These are phyloP conservation scores for Boletus subcaerulescens DNA, from an alignment of 768 basidiomycete species.

Conservation along the genomic window DNA sequence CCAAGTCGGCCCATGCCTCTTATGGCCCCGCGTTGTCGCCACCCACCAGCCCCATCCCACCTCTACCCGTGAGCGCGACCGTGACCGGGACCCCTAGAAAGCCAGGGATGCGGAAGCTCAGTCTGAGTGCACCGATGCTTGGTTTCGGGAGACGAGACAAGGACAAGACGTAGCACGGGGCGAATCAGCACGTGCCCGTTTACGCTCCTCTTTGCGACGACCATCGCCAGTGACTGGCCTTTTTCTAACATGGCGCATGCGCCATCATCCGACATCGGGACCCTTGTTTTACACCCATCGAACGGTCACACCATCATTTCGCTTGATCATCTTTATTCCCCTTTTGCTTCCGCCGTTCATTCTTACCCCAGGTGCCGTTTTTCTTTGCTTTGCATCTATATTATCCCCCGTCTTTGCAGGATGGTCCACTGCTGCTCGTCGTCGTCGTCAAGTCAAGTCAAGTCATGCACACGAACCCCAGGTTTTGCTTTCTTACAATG, in stretches of 20 bases:
- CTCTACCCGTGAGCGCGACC: constrained; percentile 14
- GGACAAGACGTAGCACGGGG: constrained; percentile 34
- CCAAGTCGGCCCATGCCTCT: constrained; percentile 28
- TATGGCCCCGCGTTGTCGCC: constrained; percentile 15
- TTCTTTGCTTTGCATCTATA: background rate
- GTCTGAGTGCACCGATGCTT: constrained; percentile 57
- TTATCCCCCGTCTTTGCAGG: background rate
- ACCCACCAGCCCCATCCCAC: constrained; percentile 15
- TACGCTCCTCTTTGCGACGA: background rate
- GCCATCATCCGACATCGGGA: background rate
- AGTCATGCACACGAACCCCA: constrained; percentile 18
- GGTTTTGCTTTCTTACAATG: background rate
- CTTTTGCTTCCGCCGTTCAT: constrained; percentile 11
- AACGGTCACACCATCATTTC: constrained; percentile 4
- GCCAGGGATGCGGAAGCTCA: constrained; percentile 59
- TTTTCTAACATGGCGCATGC: background rate
- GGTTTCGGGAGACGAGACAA: constrained; percentile 56
- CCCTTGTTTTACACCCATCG: background rate
- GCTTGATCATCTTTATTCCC: constrained; percentile 29
- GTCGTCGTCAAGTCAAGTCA: background rate
- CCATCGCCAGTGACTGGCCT: background rate
- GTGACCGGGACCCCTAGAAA: constrained; percentile 29
- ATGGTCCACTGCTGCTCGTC: constrained; percentile 3
- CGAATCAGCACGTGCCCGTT: background rate
- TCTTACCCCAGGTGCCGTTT: background rate